phyloP scores from a whole-genome alignment of 768 basidiomycete species.

The Cubamyces lactineus region DNA sequence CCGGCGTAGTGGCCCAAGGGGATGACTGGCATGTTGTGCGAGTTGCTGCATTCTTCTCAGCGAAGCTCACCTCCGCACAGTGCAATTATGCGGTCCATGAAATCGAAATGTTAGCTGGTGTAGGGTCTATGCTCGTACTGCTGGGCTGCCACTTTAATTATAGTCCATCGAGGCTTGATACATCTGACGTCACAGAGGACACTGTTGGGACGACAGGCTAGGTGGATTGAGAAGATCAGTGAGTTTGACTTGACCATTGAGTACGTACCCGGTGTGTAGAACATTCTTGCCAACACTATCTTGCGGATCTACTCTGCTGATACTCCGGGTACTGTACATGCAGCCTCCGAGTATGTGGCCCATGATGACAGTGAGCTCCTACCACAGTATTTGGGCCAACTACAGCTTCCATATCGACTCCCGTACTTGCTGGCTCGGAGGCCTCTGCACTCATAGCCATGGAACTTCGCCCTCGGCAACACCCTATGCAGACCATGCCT shows the following conservation, averaged over 20 bases:
- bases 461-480: too few relatives aligned
- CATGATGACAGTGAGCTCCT: neutral
- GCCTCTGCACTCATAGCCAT: too few relatives aligned
- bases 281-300: slow-evolving; percentile 31
- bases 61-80: slow-evolving; percentile 31
- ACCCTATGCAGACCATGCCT: too few relatives aligned
- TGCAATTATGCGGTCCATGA: slow-evolving; percentile 43
- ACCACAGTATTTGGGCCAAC: too few relatives aligned
- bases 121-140: slow-evolving; percentile 41
- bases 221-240: slow-evolving; percentile 22
- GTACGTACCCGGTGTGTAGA: slow-evolving; percentile 34
- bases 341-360: slow-evolving; percentile 15
- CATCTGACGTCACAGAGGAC: slow-evolving; percentile 27
- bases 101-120: slow-evolving; percentile 38
- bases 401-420: too few relatives aligned
- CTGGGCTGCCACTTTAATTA: slow-evolving; percentile 29
- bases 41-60: slow-evolving; percentile 32
- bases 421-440: too few relatives aligned
- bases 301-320: slow-evolving; percentile 26
- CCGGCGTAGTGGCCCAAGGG: slow-evolving; percentile 28
- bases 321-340: slow-evolving; percentile 11
- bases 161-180: slow-evolving; percentile 33
- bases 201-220: slow-evolving; percentile 17
- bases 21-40: slow-evolving; percentile 11
- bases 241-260: slow-evolving; percentile 36